These are phyloP conservation scores for Xylaria sp. DNA, from an alignment of 495 filamentous ascomycete species.

Conservation along the genomic window DNA sequence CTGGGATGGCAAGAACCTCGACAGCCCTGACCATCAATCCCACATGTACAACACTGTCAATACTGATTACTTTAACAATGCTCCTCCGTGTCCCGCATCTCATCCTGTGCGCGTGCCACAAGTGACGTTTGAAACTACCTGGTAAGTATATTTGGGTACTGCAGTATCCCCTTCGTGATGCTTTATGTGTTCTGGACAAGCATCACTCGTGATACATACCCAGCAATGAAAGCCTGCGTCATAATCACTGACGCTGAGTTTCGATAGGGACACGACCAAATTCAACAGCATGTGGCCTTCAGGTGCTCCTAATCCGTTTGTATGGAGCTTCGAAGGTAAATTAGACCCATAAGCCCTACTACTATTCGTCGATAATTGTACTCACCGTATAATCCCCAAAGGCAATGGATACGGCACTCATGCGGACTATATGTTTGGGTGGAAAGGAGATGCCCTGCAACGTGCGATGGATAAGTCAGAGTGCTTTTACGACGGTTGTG, in stretches of 20 bases:
- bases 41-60: conserved; percentile 60
- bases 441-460: conserved; percentile 54
- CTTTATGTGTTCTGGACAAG: neutral
- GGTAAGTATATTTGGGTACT: conserved; percentile 31
- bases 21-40: conserved; percentile 63
- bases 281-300: conserved; percentile 57
- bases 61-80: conserved; percentile 49
- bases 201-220: neutral
- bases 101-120: conserved; percentile 58
- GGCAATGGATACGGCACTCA: conserved; percentile 54
- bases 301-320: conserved; percentile 55
- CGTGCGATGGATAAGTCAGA: conserved; percentile 49
- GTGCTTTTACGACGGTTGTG: conserved; percentile 55
- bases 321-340: conserved; percentile 50
- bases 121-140: conserved; percentile 59
- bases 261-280: conserved; percentile 46
- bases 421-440: conserved; percentile 57
- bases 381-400: neutral
- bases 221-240: too few species aligned
- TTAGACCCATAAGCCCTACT: too few species aligned
- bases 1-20: conserved; percentile 67
- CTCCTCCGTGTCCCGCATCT: conserved; percentile 55
- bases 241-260: neutral
- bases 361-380: neutral
- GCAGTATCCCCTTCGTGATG: neutral